These are phyloP conservation scores for Suillus weaverae DNA, from an alignment of 768 basidiomycete species.

Conservation along the genomic window DNA sequence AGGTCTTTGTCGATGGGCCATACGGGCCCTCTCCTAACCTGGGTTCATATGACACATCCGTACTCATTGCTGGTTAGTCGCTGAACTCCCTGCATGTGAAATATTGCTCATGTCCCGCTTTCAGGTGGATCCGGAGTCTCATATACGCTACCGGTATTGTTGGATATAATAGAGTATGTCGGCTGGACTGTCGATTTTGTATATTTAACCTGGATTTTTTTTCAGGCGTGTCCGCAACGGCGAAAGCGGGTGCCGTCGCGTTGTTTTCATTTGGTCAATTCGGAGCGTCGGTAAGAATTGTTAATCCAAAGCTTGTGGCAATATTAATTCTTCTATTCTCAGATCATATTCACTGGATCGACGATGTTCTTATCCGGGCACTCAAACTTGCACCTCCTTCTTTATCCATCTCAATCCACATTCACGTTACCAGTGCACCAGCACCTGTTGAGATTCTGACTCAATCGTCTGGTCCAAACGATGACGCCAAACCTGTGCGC, in stretches of 20 bases:
- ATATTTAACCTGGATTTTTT: not conserved
- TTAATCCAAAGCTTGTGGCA: not conserved
- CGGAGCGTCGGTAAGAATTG: constrained; percentile 38
- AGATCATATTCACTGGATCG: constrained; percentile 46
- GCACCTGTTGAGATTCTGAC: not conserved
- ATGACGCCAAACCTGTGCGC: constrained; percentile 20
- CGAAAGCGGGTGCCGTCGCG: constrained; percentile 25
- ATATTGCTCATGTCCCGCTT: not conserved
- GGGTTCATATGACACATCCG: constrained; percentile 39
- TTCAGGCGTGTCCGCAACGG: constrained; percentile 19
- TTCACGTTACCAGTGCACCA: constrained; percentile 36
- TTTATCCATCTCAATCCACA: constrained; percentile 33
- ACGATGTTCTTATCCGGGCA: constrained; percentile 32
- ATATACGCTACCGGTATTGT: constrained; percentile 41
- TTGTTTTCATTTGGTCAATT: constrained; percentile 49
- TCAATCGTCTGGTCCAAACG: not conserved
- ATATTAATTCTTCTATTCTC: not conserved
- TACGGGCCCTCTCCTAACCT: constrained; percentile 46
- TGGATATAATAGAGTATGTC: constrained; percentile 40
- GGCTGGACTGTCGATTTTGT: too few species aligned
- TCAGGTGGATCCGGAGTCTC: constrained; percentile 47
- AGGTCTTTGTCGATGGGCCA: constrained; percentile 56
- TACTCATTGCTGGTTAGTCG: constrained; percentile 45
- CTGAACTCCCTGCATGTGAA: not conserved
- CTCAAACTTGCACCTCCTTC: constrained; percentile 28